Conservation (phyloP, 768 basidiomycete species). For the Amanita exitialis region DNA sequence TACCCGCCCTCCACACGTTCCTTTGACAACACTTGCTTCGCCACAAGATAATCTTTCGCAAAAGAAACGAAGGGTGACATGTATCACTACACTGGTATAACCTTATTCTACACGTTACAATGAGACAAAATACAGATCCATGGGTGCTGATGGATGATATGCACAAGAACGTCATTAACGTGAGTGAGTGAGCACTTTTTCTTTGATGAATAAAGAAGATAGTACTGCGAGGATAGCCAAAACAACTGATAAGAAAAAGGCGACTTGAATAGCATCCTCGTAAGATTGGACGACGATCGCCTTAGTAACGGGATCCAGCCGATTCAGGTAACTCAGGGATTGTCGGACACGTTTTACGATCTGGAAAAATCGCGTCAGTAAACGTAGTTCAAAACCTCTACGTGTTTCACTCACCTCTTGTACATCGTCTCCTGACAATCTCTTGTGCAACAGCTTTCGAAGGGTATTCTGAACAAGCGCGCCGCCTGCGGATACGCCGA, state of each 20-base stretch:
- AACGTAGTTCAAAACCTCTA: not conserved
- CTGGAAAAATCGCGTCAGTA: slow-evolving; percentile 16
- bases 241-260: slow-evolving; percentile 36
- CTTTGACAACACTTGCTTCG: no score
- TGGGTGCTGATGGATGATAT: no score
- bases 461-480: slow-evolving; percentile 46
- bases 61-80: no score
- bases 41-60: no score
- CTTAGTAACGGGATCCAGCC: slow-evolving; percentile 27
- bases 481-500: slow-evolving; percentile 47
- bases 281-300: slow-evolving; percentile 30
- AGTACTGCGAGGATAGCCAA: slow-evolving; percentile 32
- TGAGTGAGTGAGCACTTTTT: slow-evolving; percentile 25
- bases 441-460: slow-evolving; percentile 28
- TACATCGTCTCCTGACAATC: slow-evolving; percentile 32
- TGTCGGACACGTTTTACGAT: slow-evolving; percentile 39
- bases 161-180: not conserved
- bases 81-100: no score
- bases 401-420: slow-evolving; percentile 34
- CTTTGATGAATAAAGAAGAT: slow-evolving; percentile 42
- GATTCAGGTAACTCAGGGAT: slow-evolving; percentile 35
- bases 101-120: no score
- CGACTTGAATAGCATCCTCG: slow-evolving; percentile 33
- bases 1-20: no score
- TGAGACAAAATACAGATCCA: no score